Evolutionary conservation across 208 protist species (phyloP), one percentile per base, ranked within the genome.

Genomic region (Crithidia brevicula): DNA sequence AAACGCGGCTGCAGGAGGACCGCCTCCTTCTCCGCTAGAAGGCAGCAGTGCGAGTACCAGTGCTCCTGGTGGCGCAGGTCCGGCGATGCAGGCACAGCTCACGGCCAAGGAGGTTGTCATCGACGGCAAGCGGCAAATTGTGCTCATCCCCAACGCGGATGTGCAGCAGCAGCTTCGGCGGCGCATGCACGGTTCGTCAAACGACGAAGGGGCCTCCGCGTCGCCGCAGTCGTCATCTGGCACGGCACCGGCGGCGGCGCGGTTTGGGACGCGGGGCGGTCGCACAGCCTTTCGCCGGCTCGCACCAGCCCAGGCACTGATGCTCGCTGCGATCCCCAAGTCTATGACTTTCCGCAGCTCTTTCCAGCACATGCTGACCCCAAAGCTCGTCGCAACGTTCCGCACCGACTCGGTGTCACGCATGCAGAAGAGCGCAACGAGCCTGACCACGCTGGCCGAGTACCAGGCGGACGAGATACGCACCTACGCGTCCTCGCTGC

Each of bases 301-400:
- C 11, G 40, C 66, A 7, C 1, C 62, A 7, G 18, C 49, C 18
- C 28, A 74, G 34, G 79, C 81, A 27, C 16, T 94, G 38, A n/a
- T 81, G 25, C 18, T 82, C 20, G 57, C 78, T 6, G 51, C 52
- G 0, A 67, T 91, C 10, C 88, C 88, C 43, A 78, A 80, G 49
- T 73, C 52, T 23, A 58, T 91, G 36, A 59, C 46, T 42, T 81
- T 85, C 36, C 74, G 71, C 15, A 79, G 89, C 69, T 80, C 70
- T 42, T 89, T 94, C 59, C 63, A 83, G 20, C 88, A 94, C 60
- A 53, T 71, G 45, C 20, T 90, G 20, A 81, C 74, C 11, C 83
- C 78, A 4, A 74, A 56, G 11, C 57, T 82, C 31, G 60, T 36
- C 28, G 6, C 85, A 28, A 60, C 76, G 23, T 72, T 93, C 59